Base-by-base conservation (phyloP, 768 basidiomycete genomes). In the Kwoniella dejecticola region DNA sequence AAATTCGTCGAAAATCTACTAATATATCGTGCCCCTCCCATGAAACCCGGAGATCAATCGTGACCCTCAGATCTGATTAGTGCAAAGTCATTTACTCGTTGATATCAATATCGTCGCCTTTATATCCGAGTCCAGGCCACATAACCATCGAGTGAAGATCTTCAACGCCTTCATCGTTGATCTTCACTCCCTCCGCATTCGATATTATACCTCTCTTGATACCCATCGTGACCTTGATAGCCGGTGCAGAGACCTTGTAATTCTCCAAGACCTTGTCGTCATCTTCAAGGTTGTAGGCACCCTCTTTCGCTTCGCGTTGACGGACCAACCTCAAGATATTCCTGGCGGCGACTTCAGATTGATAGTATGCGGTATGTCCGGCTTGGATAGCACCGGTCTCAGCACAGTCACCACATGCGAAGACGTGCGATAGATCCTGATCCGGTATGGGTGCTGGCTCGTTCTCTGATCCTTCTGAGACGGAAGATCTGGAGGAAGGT, bases 331-430 rank as follows among this genome's bases (percentile, higher is more conserved):
- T 57, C 29, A 75, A 45, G 31, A 80, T 74, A 56, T 80, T 80
- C 27, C 70, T 62, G 3, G 73, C 77, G 2, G 77, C 79, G 1
- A 78, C 73, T 38, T 72, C 73, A 11, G 68, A 77, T 57, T 79
- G 77, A 47, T 70, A 77, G 48, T 73, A 79, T 1, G 76, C 79
- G 10, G 77, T 77, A 63, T 77, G 78, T n/a, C 79, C 79, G 23
- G 79, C 79, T 63, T 77, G 73, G 55, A 80, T 77, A 13, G 75
- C 72, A 7, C 66, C 72, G 4, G 75, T 74, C 38, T 77, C 71
- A 0, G 76, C 75, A 44, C 77, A 78, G 58, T 80, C 79, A 15
- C 79, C 79, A 50, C 75, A 65, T 7, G 79, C 77, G 48, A 77
- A 80, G 36, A 77, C 64, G 54, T 75, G 68, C 13, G 67, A 55